Evolutionary conservation across 2,329 filamentous ascomycete species (phyloP), one percentile per base, ranked within the genome.

Genomic region (Mycosphaerelloides madeirae): DNA sequence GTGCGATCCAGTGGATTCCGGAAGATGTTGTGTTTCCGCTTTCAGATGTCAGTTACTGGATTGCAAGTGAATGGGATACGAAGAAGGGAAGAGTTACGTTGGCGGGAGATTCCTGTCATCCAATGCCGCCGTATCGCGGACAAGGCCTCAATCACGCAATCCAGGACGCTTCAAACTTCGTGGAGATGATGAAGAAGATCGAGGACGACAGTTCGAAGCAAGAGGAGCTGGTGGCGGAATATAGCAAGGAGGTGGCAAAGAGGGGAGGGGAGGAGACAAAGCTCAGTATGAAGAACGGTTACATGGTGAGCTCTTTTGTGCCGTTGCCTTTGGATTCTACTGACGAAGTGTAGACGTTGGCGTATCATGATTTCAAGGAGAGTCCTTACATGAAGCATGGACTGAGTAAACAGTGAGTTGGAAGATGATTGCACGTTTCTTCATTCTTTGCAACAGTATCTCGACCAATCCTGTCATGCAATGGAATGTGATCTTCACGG

Each of bases 131-230:
- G 48, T 8, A 48, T 55, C 6, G 59, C 50, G 5, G 69, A 0
- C 71, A 74, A 47, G 70, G 70, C 6, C 63, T 70, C 25, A 70
- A 73, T 43, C 64, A 72, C 46, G 44, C 44, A 25, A 65, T 73
- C 31, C 55, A 54, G 1, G 70, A 73, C 39, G 68, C 63, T 9
- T 50, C 57, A 28, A 65, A 68, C 41, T 67, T 69, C 36, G 55
- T 72, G 18, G 29, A 41, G 14, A 37, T 29, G 3, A 29, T 50
- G 36, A 41, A 41, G 14, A 40, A 41, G 18, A 18, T 45, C 16
- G 25, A 29, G 19, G 28, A 28, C 9, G 42, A 43, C 12, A 29
- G 38, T 14, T 16, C n/a, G 19, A 20, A 31, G n/a, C 25, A 36
- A 25, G 16, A 43, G 12, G 31, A 35, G 15, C 13, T 39, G 8